phyloP scores from a whole-genome alignment of 164 flowering plant species.

The Annona cherimola region DNA sequence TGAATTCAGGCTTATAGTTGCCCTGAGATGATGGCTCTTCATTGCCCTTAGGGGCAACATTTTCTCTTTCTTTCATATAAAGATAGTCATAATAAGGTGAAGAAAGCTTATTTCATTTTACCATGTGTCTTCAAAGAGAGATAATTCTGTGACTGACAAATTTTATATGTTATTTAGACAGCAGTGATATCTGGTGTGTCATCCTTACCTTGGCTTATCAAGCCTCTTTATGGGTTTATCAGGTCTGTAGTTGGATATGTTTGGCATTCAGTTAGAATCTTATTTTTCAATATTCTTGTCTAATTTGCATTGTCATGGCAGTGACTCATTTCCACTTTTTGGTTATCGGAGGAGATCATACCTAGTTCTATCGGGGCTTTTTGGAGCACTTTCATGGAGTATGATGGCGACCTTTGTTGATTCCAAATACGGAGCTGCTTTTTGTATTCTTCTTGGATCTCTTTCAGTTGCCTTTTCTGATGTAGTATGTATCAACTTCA shows the following conservation, averaged over 20 bases:
- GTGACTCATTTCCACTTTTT: constrained; percentile 93
- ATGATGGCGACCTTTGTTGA: constrained; percentile 90
- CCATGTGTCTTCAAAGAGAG: not conserved
- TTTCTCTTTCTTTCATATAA: not conserved
- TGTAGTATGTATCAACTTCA: constrained; percentile 65
- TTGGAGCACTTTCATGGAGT: constrained; percentile 95
- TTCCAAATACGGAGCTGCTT: constrained; percentile 80
- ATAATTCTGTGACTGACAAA: not conserved
- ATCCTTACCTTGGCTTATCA: constrained; percentile 94
- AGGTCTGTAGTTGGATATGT: constrained; percentile 39
- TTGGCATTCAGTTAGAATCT: not conserved
- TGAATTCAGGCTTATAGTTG: too few species aligned
- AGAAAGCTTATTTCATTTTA: not conserved
- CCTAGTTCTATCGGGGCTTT: constrained; percentile 85
- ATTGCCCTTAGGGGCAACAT: not conserved
- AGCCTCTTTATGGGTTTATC: constrained; percentile 95
- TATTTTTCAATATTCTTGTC: constrained; percentile 8
- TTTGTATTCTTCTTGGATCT: constrained; percentile 95
- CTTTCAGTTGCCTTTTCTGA: constrained; percentile 99
- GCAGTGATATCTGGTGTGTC: constrained; percentile 92
- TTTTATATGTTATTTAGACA: constrained; percentile 57
- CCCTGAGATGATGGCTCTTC: not conserved
- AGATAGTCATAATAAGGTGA: not conserved
- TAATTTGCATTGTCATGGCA: constrained; percentile 24
- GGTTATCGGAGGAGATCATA: constrained; percentile 98